A percentile compares a stretch with the other conserved stretches of the same genome.
These are phyloP conservation scores for Penstemon newberryi DNA, from an alignment of 257 asterid species.

Conservation along the genomic window DNA sequence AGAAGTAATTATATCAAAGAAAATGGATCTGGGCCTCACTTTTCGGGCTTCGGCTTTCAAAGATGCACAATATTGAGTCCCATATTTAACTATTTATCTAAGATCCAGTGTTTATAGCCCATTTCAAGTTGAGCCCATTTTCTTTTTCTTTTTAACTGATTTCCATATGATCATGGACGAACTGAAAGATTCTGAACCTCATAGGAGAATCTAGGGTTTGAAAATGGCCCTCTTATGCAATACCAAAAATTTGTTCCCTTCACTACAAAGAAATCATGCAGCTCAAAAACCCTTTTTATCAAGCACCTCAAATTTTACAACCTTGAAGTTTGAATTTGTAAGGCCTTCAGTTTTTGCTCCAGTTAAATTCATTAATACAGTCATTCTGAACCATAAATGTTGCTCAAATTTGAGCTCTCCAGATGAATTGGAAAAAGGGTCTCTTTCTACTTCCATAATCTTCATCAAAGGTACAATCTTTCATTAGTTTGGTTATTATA, in stretches of 20 bases:
- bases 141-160: not conserved
- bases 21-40: not conserved
- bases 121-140: conserved; percentile 24
- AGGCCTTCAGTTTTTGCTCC: conserved; percentile 27
- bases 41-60: conserved; percentile 25
- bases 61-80: not conserved
- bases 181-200: conserved; percentile 6
- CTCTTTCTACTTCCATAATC: conserved; percentile 32
- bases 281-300: conserved; percentile 25
- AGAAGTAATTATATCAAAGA: no score
- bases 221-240: conserved; percentile 39
- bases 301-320: conserved; percentile 14
- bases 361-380: conserved; percentile 1
- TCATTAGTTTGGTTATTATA: not conserved
- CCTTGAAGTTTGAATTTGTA: conserved; percentile 10
- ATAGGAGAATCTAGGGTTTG: conserved; percentile 24
- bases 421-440: conserved; percentile 25
- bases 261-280: conserved; percentile 21
- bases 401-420: conserved; percentile 36
- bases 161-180: not conserved
- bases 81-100: not conserved
- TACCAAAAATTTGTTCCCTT: conserved; percentile 31
- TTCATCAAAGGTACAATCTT: conserved; percentile 45
- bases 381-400: conserved; percentile 22
- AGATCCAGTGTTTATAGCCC: conserved; percentile 7